Evolutionary conservation across 495 filamentous ascomycete genomes (phyloP), one percentile per base, ranked within the genome.

Genomic region (Xylaria sp.): DNA sequence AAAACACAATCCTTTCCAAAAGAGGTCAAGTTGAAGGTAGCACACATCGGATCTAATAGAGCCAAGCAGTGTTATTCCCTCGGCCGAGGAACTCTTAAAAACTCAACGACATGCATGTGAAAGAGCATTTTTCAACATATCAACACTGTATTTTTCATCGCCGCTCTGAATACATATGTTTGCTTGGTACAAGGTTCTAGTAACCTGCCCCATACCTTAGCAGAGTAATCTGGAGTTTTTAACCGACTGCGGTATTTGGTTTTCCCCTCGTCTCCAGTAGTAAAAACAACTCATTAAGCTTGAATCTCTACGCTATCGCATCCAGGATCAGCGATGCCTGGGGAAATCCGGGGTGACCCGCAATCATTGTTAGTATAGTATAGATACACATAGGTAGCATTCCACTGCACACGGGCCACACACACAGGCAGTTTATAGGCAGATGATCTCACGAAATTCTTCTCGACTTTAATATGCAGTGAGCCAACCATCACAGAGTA

Each of bases 331-430:
- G 8, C 57, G 29, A 21, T 37, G 57, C 57, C 31, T 37, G 57
- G 57, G 57, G 59, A 62, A 62, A 62, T 62, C 59, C 59, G 59
- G 59, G 59, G 59, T 43, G 37, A 40, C 37, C 59, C 59, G 35
- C 37, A 43, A 29, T 4, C 8, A 29, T 29, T 17, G 37, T 61
- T 14, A 24, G 21, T n/a, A n/a, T n/a, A n/a, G n/a, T n/a, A n/a
- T n/a, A n/a, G n/a, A n/a, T n/a, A n/a, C n/a, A n/a, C n/a, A n/a
- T n/a, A n/a, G n/a, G n/a, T n/a, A n/a, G n/a, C 50, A 52, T 52
- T 52, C 48, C n/a, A 8, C 12, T 12, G n/a, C 40, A 29, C 12
- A 48, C 19, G 21, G 2, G 7, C 17, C 5, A 48, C 2, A 5
- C 6, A 53, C 24, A 1, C 11, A n/a, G n/a, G n/a, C n/a, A n/a